Conservation (phyloP, 2,329 filamentous ascomycete genomes). For the Teratosphaeriaceae sp. region DNA sequence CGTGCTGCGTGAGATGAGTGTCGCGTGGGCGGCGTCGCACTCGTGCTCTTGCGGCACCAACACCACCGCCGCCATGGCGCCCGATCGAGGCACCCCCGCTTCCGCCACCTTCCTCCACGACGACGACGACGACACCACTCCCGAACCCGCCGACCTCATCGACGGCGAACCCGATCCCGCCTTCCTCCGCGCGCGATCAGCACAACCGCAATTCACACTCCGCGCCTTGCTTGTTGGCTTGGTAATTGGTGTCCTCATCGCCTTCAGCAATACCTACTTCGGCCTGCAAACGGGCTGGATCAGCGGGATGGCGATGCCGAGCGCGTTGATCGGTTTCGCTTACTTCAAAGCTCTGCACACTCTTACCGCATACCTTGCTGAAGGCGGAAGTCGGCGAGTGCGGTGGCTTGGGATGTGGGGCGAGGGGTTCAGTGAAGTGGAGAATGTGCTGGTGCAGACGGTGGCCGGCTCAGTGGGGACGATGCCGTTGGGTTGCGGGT, state of each 20-base stretch:
- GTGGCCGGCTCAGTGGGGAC: constrained; percentile 93
- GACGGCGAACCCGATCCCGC: constrained; percentile 22
- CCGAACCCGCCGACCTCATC: constrained; percentile 18
- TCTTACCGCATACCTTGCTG: constrained; percentile 54
- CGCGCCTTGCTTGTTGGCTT: constrained; percentile 76
- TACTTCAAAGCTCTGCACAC: constrained; percentile 76
- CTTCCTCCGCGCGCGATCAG: constrained; percentile 22
- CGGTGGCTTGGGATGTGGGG: constrained; percentile 19
- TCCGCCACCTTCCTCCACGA: constrained; percentile 1
- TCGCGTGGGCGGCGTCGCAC: neutral
- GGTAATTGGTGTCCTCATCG: constrained; percentile 80
- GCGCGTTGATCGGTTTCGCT: constrained; percentile 87
- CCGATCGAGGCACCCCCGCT: constrained; percentile 24
- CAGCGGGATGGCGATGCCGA: constrained; percentile 93
- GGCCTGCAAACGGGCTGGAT: constrained; percentile 87
- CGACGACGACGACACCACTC: constrained; percentile 14
- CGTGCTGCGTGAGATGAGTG: no score
- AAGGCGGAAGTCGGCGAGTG: constrained; percentile 15
- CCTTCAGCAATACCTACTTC: constrained; percentile 98
- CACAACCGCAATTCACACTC: constrained; percentile 62
- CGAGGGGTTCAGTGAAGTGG: constrained; percentile 78
- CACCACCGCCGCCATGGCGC: constrained; percentile 23
- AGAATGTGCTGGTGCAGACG: constrained; percentile 95
- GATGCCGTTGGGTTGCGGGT: constrained; percentile 92
- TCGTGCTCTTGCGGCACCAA: neutral